Conservation (phyloP, 2,329 filamentous ascomycete genomes). For the Polychaeton citri region DNA sequence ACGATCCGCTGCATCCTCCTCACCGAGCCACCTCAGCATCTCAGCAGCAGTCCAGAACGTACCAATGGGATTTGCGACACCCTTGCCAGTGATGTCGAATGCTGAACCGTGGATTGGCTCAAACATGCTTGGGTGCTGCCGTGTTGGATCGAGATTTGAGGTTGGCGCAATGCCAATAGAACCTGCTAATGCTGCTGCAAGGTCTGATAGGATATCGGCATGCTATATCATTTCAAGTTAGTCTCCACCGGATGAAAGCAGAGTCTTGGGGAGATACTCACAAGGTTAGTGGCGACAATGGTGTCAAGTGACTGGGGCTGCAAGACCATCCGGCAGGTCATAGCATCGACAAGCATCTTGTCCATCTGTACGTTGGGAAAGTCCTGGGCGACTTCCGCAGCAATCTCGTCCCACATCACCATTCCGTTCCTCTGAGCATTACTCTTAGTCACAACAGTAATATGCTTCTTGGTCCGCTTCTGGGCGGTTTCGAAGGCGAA, state of each 20-base stretch:
- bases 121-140: constrained; percentile 47
- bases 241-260: constrained; percentile 1
- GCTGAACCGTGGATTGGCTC: constrained; percentile 52
- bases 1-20: constrained; percentile 39
- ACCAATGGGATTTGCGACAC: constrained; percentile 49
- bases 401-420: constrained; percentile 56
- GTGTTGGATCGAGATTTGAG: constrained; percentile 53
- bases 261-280: constrained; percentile 19
- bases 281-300: constrained; percentile 51
- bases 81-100: constrained; percentile 51
- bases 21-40: constrained; percentile 52
- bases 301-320: constrained; percentile 48
- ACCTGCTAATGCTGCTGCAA: constrained; percentile 56
- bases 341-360: constrained; percentile 55
- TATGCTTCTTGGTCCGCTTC: constrained; percentile 41
- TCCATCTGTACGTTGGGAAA: constrained; percentile 49
- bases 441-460: constrained; percentile 53
- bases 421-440: constrained; percentile 54
- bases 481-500: constrained; percentile 51
- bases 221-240: constrained; percentile 11
- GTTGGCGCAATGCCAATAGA: constrained; percentile 62
- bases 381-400: constrained; percentile 39
- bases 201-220: constrained; percentile 43
- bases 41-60: constrained; percentile 59
- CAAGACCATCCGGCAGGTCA: constrained; percentile 51